These are phyloP conservation scores for Herpomyces periplanetae DNA, from an alignment of 2,329 filamentous ascomycete species.

Conservation along the genomic window DNA sequence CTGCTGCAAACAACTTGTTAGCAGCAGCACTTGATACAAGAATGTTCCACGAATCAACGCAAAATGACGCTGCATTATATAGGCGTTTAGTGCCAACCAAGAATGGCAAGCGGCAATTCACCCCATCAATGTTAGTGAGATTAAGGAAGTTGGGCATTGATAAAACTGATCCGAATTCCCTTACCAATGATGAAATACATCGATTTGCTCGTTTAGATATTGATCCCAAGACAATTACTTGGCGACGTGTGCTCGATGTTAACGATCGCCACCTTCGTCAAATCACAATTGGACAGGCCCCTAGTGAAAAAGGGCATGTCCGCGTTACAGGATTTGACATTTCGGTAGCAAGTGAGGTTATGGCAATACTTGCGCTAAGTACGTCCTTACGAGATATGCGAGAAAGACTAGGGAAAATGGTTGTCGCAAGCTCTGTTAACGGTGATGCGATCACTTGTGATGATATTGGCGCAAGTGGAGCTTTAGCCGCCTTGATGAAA, in stretches of 20 bases:
- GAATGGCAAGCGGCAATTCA: conserved; percentile 56
- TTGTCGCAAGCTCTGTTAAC: conserved; percentile 44
- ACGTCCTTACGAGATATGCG: conserved; percentile 59
- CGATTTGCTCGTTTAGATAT: conserved; percentile 83
- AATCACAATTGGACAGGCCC: conserved; percentile 50
- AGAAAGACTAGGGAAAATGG: conserved; percentile 74
- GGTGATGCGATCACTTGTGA: conserved; percentile 86
- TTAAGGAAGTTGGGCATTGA: conserved; percentile 81
- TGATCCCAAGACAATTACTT: conserved; percentile 83
- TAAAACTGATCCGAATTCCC: conserved; percentile 64
- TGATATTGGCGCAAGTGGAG: conserved; percentile 67
- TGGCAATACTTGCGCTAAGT: conserved; percentile 84
- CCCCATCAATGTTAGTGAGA: conserved; percentile 61
- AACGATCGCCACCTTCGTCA: conserved; percentile 78
- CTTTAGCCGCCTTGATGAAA: conserved; percentile 72
- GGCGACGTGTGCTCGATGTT: conserved; percentile 77
- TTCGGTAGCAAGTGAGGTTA: conserved; percentile 82
- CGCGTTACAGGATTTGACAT: conserved; percentile 87
- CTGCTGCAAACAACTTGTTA: conserved; percentile 79
- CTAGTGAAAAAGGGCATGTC: conserved; percentile 58
- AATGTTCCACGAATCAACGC: conserved; percentile 89
- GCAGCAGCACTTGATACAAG: conserved; percentile 86
- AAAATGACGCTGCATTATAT: conserved; percentile 61
- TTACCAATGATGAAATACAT: conserved; percentile 55
- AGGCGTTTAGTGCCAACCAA: conserved; percentile 53